Conservation (phyloP, 2,329 filamentous ascomycete genomes). For the Aspergillus neoniger region DNA sequence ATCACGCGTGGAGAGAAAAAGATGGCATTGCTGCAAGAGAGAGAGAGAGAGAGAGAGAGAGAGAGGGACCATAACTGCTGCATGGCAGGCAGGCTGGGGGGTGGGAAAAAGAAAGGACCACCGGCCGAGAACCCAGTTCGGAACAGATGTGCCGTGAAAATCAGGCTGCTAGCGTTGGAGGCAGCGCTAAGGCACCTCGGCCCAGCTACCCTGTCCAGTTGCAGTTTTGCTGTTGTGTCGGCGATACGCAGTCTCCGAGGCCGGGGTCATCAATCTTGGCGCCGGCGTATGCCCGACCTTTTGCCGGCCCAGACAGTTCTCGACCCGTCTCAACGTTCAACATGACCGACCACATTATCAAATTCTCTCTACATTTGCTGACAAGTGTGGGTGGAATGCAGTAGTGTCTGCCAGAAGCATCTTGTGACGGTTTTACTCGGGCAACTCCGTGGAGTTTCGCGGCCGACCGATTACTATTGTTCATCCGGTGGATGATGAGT, state of each 20-base stretch:
- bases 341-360: slow-evolving; percentile 5
- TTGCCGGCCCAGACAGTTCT: background rate
- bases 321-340: background rate
- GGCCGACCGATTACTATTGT: background rate
- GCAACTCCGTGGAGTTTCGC: background rate
- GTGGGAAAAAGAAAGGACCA: background rate
- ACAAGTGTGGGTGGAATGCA: slow-evolving; percentile 8
- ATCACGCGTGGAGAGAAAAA: background rate
- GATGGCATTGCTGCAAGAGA: background rate
- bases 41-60: background rate
- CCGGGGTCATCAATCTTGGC: background rate
- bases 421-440: background rate
- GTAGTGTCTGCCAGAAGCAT: slow-evolving; percentile 10
- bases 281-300: background rate
- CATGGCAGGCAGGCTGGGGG: too few species aligned
- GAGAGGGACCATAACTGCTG: too few species aligned
- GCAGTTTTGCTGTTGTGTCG: background rate
- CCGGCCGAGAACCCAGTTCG: slow-evolving; percentile 9
- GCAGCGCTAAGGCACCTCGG: background rate
- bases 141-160: slow-evolving; percentile 6
- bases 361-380: background rate
- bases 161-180: slow-evolving; percentile 7
- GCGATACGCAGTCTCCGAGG: background rate
- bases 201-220: background rate
- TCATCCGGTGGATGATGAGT: background rate